Evolutionary conservation across 306 rosid species (phyloP).

Genomic region (Adenanthera pavonina): DNA sequence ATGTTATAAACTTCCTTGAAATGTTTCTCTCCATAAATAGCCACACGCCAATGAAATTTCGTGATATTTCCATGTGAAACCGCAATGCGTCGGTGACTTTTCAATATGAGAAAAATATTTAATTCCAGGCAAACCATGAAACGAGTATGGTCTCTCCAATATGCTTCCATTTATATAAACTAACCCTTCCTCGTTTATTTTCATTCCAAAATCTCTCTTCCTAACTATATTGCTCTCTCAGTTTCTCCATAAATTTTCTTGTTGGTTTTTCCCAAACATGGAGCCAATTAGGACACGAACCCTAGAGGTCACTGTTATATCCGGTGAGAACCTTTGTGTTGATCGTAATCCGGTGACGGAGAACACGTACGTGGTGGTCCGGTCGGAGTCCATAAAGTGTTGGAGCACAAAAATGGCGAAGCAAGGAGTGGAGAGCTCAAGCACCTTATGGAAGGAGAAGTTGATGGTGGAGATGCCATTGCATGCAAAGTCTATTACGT

Average conservation of each 20-base stretch:
- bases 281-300: conserved; percentile 19
- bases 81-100: background rate
- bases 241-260: background rate
- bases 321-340: conserved; percentile 49
- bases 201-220: background rate
- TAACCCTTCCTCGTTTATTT: background rate
- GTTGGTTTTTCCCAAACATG: background rate
- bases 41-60: background rate
- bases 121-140: background rate
- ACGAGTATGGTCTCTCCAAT: background rate
- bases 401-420: conserved; percentile 41
- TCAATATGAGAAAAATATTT: background rate
- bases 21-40: background rate
- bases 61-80: background rate
- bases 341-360: conserved; percentile 42
- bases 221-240: background rate
- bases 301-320: conserved; percentile 55
- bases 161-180: background rate
- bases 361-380: conserved; percentile 47
- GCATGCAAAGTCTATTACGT: conserved; percentile 36
- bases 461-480: conserved; percentile 44
- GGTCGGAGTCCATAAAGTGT: conserved; percentile 32
- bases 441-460: conserved; percentile 53
- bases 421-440: background rate
- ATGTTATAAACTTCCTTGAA: background rate